These are phyloP conservation scores for Vaccinium vitisidaea DNA, from an alignment of 148 eudicot species.

Conservation along the genomic window DNA sequence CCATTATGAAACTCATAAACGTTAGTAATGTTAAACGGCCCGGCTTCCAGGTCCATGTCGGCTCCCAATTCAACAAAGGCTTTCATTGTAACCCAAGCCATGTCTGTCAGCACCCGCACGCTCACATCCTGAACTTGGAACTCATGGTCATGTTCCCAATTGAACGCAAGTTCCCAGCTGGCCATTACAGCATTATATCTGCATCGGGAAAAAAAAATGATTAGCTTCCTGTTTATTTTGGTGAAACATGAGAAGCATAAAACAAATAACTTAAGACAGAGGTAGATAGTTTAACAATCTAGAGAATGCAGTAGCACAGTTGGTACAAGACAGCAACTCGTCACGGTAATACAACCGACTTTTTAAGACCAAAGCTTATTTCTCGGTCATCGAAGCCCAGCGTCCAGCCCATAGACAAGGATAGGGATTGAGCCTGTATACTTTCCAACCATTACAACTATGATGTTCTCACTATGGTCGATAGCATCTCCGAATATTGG, in stretches of 20 bases:
- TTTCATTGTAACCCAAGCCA: constrained; percentile 94
- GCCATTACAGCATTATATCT: constrained; percentile 73
- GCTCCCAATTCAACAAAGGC: constrained; percentile 37
- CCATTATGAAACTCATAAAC: constrained; percentile 71
- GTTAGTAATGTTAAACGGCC: constrained; percentile 59
- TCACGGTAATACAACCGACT: background rate
- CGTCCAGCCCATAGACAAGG: too few relatives aligned
- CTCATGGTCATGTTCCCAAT: constrained; percentile 60
- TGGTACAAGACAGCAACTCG: background rate
- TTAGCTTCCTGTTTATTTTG: too few relatives aligned
- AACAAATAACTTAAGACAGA: background rate
- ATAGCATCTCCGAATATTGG: too few relatives aligned
- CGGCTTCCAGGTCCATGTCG: constrained; percentile 38
- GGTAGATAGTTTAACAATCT: background rate
- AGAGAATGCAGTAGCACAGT: background rate
- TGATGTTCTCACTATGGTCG: too few relatives aligned
- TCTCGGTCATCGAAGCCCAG: too few relatives aligned
- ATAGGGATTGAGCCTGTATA: too few relatives aligned
- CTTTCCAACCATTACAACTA: too few relatives aligned
- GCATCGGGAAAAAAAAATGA: background rate
- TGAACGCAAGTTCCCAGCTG: constrained; percentile 78
- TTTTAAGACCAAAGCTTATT: background rate
- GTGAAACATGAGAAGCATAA: background rate
- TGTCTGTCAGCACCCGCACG: constrained; percentile 58
- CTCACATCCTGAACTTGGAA: constrained; percentile 76